A percentile compares a stretch with the other conserved stretches of the same genome.
Evolutionary conservation across 192 early-diverging fungal species (phyloP).

Genomic region (Backusella tarrabulga): DNA sequence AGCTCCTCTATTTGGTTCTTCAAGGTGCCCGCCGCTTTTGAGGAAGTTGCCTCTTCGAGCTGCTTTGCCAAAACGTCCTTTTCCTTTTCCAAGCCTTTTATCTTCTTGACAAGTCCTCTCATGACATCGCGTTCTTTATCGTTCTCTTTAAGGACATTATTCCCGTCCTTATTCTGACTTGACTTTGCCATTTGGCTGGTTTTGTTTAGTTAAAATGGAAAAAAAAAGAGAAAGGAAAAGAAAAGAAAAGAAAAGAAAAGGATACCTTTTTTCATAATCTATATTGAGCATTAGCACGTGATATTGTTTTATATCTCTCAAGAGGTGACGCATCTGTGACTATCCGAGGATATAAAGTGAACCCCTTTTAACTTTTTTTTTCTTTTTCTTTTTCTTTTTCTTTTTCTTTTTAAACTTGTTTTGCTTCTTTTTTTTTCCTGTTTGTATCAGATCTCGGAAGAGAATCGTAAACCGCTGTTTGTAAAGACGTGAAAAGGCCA

Average conservation of each 20-base stretch:
- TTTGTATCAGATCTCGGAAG: no score
- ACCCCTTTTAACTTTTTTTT: no score
- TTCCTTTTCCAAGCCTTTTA: constrained; percentile 26
- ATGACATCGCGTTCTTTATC: constrained; percentile 37
- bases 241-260: not conserved
- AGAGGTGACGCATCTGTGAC: no score
- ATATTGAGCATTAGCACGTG: not conserved
- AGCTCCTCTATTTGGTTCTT: constrained; percentile 36
- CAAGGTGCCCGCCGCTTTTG: constrained; percentile 8
- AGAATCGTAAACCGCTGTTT: no score
- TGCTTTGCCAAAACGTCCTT: constrained; percentile 9
- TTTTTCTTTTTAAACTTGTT: no score
- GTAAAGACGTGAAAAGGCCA: no score
- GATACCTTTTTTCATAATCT: not conserved
- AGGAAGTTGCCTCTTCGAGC: constrained; percentile 16
- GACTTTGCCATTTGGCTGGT: not conserved
- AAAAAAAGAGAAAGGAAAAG: not conserved
- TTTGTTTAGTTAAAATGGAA: not conserved
- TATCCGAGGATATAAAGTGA: no score
- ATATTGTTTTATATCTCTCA: not conserved
- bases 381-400: no score
- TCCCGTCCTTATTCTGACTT: not conserved
- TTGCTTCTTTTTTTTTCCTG: no score
- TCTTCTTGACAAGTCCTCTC: constrained; percentile 32
- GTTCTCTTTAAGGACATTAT: not conserved